Conservation (phyloP, 225 moss, liverwort and hornwort species). For the Bryoerythrophyllum caledonicum region DNA sequence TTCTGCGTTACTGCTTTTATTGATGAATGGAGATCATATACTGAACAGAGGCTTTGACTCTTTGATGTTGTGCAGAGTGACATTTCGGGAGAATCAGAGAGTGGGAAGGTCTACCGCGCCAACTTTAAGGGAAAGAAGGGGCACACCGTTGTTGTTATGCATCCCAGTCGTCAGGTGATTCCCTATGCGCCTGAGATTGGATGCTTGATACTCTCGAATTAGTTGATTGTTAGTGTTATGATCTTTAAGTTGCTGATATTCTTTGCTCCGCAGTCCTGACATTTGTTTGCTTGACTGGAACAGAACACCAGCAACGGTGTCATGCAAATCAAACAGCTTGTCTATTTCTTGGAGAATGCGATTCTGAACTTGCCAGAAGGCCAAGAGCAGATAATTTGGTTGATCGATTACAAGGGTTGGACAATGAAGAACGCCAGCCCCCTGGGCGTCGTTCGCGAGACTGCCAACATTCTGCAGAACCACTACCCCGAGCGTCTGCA, state of each 20-base stretch:
- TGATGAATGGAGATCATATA: too few species aligned
- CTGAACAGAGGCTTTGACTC: background rate
- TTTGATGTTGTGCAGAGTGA: slow-evolving; percentile 47
- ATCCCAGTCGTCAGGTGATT: slow-evolving; percentile 75
- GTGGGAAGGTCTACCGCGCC: slow-evolving; percentile 81
- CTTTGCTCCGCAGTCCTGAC: background rate
- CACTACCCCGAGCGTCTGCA: slow-evolving; percentile 87
- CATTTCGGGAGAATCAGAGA: slow-evolving; percentile 67
- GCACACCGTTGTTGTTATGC: slow-evolving; percentile 77
- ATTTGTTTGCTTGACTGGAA: background rate
- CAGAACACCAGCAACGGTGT: slow-evolving; percentile 68
- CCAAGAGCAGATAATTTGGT: slow-evolving; percentile 93
- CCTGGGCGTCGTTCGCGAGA: slow-evolving; percentile 68
- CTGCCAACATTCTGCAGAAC: slow-evolving; percentile 72
- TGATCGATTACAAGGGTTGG: slow-evolving; percentile 91
- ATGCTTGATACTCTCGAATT: background rate
- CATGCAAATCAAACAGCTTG: slow-evolving; percentile 84
- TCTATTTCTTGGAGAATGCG: slow-evolving; percentile 84
- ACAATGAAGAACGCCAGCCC: slow-evolving; percentile 64
- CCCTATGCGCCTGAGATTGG: background rate
- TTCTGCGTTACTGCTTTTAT: background rate
- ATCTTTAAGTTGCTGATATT: background rate
- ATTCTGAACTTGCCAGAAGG: slow-evolving; percentile 69
- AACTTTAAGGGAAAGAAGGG: slow-evolving; percentile 67
- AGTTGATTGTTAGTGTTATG: background rate